Conservation (phyloP, 2,329 filamentous ascomycete genomes). For the Aspergillus chevalieri region DNA sequence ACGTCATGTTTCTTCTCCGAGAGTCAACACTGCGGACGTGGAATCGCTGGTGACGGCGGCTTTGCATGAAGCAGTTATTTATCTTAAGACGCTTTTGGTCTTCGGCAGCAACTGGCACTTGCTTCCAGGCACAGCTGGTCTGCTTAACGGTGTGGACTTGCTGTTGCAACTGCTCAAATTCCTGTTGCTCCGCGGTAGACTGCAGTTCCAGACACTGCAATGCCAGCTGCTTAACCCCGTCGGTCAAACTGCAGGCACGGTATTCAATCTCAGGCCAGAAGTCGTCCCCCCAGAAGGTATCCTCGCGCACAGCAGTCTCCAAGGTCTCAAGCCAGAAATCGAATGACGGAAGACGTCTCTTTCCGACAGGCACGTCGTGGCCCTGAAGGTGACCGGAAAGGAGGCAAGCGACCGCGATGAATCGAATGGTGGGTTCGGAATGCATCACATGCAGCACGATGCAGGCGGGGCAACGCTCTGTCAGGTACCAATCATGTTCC, state of each 20-base stretch:
- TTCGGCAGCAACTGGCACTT: constrained; percentile 27
- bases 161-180: constrained; percentile 17
- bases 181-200: constrained; percentile 17
- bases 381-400: constrained; percentile 31
- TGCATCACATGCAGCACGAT: constrained; percentile 38
- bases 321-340: constrained; percentile 35
- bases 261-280: constrained; percentile 39
- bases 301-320: constrained; percentile 35
- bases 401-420: constrained; percentile 37
- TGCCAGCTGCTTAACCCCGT: constrained; percentile 34
- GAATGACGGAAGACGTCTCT: constrained; percentile 23
- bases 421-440: constrained; percentile 41
- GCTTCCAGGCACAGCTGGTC: constrained; percentile 26
- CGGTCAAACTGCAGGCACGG: constrained; percentile 32
- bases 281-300: constrained; percentile 38
- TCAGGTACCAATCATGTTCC: constrained; percentile 53
- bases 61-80: constrained; percentile 14
- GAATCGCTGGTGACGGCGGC: constrained; percentile 12
- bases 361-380: constrained; percentile 14
- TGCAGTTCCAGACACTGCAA: constrained; percentile 35
- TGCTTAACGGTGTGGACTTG: constrained; percentile 18
- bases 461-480: constrained; percentile 49
- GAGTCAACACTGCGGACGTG: constrained; percentile 8
- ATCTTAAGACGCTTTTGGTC: constrained; percentile 24
- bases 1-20: constrained; percentile 19